Evolutionary conservation across 1,139 yeast genomes (phyloP), one percentile per base, ranked within the genome.

Genomic region (Kluyveromyces sp.): DNA sequence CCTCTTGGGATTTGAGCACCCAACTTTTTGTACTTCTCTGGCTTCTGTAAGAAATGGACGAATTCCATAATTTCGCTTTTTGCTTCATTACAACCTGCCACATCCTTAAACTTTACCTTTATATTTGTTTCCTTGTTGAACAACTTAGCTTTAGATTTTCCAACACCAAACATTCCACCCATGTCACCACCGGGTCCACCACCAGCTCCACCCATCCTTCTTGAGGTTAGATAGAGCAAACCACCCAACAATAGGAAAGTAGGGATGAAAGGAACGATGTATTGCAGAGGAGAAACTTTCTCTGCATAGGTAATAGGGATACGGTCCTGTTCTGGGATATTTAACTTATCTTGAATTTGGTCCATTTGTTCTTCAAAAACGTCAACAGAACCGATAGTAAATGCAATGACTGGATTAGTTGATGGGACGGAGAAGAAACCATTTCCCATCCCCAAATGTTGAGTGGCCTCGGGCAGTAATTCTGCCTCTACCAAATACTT

Each of bases 1-100:
- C 98, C 98, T 63, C 97, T 80, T 43, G 98, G 98, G 54, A 92
- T 94, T 67, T 90, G 88, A 21, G 97, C 98, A 39, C 98, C 98
- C 45, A 92, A 72, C 53, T 79, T 81, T 64, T 90, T 96, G 65
- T 89, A 92, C 63, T 88, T 89, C 44, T 75, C 74, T 8, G 98
- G 98, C 55, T 89, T 78, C 65, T 89, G 86, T 65, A 92, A 75
- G 64, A 92, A 92, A 60, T 84, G 83, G 46, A 92, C 98, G 72
- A 92, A 92, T 65, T 92, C 98, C 95, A 89, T 87, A 48, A 92
- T 92, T 68, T 92, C 98, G 60, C 83, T 90, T 66, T 92, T 92
- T n/a, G 98, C 97, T 68, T 92, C 98, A 50, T 83, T 83, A 79
- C 90, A 85, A 34, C 98, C 98, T 1, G 98, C 98, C 47, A 92